Conservation (phyloP, 345 rosid genomes). For the Murraya koenigii region DNA sequence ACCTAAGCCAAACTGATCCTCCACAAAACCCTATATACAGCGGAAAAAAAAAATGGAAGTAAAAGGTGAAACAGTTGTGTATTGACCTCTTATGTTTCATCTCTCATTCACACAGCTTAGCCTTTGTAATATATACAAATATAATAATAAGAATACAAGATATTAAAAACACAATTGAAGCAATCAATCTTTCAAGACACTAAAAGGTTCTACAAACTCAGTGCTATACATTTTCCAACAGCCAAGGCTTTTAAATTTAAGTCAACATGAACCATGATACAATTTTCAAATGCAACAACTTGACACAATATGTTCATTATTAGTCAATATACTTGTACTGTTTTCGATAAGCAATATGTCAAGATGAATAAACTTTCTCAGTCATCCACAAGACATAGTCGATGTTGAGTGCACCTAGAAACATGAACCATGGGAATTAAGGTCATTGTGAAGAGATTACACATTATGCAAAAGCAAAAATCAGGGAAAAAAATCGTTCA, state of each 20-base stretch:
- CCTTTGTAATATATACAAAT: background rate
- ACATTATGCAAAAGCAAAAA: background rate
- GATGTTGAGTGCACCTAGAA: background rate
- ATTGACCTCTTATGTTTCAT: background rate
- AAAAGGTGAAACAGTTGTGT: background rate
- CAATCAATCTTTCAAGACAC: background rate
- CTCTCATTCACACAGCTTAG: background rate
- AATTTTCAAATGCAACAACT: background rate
- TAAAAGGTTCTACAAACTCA: background rate
- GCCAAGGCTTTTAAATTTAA: background rate
- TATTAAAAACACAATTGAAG: background rate
- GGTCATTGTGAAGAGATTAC: background rate
- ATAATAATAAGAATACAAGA: background rate
- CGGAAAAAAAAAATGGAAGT: background rate
- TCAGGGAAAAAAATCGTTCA: background rate
- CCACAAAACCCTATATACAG: constrained; percentile 77
- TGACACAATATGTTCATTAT: background rate
- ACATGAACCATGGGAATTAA: background rate
- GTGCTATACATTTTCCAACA: background rate
- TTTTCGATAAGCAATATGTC: background rate
- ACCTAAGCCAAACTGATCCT: constrained; percentile 98
- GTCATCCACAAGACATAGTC: background rate
- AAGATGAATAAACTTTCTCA: background rate
- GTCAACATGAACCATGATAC: constrained; percentile 1
- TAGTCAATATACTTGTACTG: background rate